Percentiles rank a stretch among this genome's conserved stretches.
Evolutionary conservation across 345 rosid species (phyloP).

Genomic region (Salix viminalis): DNA sequence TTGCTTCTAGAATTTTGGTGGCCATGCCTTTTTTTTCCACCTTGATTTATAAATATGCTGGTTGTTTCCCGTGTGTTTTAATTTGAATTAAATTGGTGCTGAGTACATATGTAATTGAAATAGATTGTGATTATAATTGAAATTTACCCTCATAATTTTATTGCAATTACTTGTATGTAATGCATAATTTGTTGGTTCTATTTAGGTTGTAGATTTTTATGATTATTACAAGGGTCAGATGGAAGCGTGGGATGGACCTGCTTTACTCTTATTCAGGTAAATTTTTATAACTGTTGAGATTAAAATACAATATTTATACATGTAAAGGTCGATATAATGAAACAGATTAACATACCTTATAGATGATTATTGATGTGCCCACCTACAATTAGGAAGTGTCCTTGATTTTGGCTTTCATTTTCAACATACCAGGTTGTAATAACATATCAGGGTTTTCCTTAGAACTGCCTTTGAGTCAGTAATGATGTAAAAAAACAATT

Average conservation of each 20-base stretch:
- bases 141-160: background rate
- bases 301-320: no score
- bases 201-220: constrained; percentile 80
- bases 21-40: background rate
- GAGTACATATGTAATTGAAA: background rate
- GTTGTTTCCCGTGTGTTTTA: background rate
- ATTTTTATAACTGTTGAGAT: background rate
- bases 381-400: background rate
- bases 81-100: background rate
- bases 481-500: background rate
- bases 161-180: constrained; percentile 2
- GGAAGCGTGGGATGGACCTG: constrained; percentile 99
- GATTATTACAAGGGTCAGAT: constrained; percentile 99
- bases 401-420: background rate
- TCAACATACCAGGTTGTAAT: background rate
- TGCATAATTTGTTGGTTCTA: constrained; percentile 13
- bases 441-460: background rate
- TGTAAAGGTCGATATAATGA: no score
- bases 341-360: no score
- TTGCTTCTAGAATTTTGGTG: background rate
- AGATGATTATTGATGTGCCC: background rate
- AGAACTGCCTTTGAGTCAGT: background rate
- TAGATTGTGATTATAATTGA: background rate
- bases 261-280: constrained; percentile 94
- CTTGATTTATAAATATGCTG: background rate